phyloP scores from a whole-genome alignment of 164 flowering plant genomes.

The Warburgia ugandensis region DNA sequence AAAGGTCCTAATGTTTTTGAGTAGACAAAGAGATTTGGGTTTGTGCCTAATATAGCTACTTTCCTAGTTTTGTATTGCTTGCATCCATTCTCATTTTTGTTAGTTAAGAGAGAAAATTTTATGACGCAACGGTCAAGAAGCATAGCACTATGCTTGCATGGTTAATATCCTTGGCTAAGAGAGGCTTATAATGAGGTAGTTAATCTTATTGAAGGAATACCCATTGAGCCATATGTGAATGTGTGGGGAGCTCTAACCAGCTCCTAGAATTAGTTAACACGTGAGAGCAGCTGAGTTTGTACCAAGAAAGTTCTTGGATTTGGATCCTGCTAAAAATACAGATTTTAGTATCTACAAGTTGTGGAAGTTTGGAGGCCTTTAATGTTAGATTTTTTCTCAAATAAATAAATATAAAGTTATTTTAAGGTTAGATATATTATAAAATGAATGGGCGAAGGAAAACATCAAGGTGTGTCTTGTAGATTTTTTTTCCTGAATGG shows the following conservation, averaged over 20 bases:
- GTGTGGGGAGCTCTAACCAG: conserved; percentile 22
- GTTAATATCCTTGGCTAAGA: conserved; percentile 24
- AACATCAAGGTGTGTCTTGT: conserved; percentile 25
- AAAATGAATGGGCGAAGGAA: conserved; percentile 11
- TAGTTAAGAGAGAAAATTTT: conserved; percentile 14
- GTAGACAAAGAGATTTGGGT: conserved; percentile 17
- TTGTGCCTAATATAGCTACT: conserved; percentile 15
- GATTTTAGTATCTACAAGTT: conserved; percentile 19
- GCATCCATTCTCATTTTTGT: conserved; percentile 26
- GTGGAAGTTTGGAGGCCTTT: conserved; percentile 19
- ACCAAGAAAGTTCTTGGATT: conserved; percentile 10
- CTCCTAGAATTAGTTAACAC: conserved; percentile 12
- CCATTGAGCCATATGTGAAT: conserved; percentile 10
- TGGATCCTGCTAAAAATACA: conserved; percentile 13
- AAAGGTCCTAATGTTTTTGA: conserved; percentile 17
- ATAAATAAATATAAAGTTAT: too few relatives aligned
- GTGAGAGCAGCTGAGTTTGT: conserved; percentile 15
- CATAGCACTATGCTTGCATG: conserved; percentile 27
- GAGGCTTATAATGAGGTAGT: conserved; percentile 18
- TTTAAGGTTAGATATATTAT: conserved; percentile 11
- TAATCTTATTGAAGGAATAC: conserved; percentile 14
- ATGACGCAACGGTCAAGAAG: conserved; percentile 9
- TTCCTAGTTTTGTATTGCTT: conserved; percentile 21
- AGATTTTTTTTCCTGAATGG: too few relatives aligned
- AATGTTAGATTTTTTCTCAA: too few relatives aligned